phyloP scores from a whole-genome alignment of 495 filamentous ascomycete genomes.

The Neurospora sp. region DNA sequence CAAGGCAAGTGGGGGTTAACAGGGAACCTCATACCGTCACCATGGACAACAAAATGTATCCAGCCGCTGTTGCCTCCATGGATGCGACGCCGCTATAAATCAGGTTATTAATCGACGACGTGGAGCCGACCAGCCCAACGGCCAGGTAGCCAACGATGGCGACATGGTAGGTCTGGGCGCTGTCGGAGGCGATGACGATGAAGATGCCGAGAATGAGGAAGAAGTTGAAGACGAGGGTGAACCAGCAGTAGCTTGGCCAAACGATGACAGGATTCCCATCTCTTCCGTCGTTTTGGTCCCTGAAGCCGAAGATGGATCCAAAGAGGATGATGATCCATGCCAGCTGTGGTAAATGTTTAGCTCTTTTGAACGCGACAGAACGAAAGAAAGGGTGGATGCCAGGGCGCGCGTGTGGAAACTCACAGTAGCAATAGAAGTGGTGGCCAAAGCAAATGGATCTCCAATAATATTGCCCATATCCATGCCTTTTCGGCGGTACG shows the following conservation, averaged over 20 bases:
- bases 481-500: constrained; percentile 49
- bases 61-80: constrained; percentile 79
- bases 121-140: constrained; percentile 71
- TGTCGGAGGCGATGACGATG: constrained; percentile 70
- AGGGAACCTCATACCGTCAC: constrained; percentile 59
- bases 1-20: not conserved
- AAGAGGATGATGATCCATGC: constrained; percentile 93
- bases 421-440: constrained; percentile 84
- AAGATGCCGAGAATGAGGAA: constrained; percentile 70
- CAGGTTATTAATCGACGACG: constrained; percentile 70
- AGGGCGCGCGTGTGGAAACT: constrained; percentile 24
- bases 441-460: constrained; percentile 93
- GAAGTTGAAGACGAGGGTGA: constrained; percentile 75
- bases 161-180: constrained; percentile 76
- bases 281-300: not conserved
- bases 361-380: not conserved
- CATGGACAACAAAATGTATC: constrained; percentile 93
- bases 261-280: constrained; percentile 7
- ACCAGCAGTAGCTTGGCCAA: constrained; percentile 87
- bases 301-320: constrained; percentile 65
- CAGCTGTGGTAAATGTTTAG: constrained; percentile 48
- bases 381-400: no score
- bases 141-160: constrained; percentile 84
- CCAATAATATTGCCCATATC: constrained; percentile 82
- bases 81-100: constrained; percentile 61